phyloP scores from a whole-genome alignment of 1,284 basidiomycete species.

The Coniferiporia sulphurascens region DNA sequence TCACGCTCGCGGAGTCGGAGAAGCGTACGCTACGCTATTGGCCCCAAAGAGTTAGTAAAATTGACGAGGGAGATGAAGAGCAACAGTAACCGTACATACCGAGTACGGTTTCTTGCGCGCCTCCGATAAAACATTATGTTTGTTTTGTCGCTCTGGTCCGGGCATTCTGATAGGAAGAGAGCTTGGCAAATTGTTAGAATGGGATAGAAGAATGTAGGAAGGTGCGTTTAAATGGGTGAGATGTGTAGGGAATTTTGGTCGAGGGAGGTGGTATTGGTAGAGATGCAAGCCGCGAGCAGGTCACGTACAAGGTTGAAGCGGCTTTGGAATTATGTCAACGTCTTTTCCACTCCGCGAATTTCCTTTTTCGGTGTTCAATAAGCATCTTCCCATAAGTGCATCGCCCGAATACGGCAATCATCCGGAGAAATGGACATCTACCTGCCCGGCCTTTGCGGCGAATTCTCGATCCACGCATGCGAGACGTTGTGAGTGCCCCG shows the following conservation, averaged over 20 bases:
- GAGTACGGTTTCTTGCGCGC: not conserved
- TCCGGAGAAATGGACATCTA: too few species aligned
- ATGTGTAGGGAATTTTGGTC: not conserved
- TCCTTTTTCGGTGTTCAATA: too few species aligned
- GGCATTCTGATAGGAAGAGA: not conserved
- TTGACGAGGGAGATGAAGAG: not conserved
- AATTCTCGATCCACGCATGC: too few species aligned
- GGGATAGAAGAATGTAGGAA: not conserved
- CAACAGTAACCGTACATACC: not conserved
- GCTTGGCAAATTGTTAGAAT: not conserved
- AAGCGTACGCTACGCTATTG: not conserved
- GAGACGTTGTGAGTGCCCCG: too few species aligned
- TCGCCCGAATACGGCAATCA: too few species aligned
- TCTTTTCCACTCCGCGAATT: too few species aligned
- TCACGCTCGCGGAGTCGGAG: not conserved
- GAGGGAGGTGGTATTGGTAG: not conserved
- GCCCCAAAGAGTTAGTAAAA: not conserved
- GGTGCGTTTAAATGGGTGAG: not conserved
- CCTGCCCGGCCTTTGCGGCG: too few species aligned
- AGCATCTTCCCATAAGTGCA: too few species aligned
- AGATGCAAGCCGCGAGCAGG: too few species aligned
- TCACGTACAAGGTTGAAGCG: too few species aligned
- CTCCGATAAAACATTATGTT: not conserved
- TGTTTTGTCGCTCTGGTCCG: not conserved
- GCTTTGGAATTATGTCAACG: too few species aligned